Conservation (phyloP, 2,329 filamentous ascomycete genomes). For the Aspergillus vadensis region DNA sequence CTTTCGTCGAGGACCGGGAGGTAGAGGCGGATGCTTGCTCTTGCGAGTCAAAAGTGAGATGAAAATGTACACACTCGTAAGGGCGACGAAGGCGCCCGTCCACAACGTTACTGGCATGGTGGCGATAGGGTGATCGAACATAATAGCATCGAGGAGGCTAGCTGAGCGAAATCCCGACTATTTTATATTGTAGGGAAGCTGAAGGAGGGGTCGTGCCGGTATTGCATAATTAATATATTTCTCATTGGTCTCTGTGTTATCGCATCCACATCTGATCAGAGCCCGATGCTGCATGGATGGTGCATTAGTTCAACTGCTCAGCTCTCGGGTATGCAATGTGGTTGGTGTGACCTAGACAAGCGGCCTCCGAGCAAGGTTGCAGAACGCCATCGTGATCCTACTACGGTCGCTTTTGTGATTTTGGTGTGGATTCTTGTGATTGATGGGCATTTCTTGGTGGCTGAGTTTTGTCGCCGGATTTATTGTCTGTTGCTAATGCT, state of each 20-base stretch:
- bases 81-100: neutral
- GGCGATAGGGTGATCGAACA: neutral
- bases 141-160: neutral
- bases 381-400: neutral
- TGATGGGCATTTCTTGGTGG: too few relatives aligned
- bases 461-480: too few relatives aligned
- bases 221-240: neutral
- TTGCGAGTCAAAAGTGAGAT: neutral
- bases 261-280: neutral
- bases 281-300: neutral
- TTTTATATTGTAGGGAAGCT: neutral
- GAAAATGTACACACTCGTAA: neutral
- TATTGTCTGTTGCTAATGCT: too few relatives aligned
- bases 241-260: neutral
- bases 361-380: neutral
- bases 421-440: too few relatives aligned
- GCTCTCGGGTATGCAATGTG: neutral
- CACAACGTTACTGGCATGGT: neutral
- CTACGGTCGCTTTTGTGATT: too few relatives aligned
- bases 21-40: slow-evolving; percentile 30
- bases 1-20: slow-evolving; percentile 52
- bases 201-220: neutral
- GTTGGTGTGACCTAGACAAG: neutral
- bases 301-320: neutral
- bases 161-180: neutral